Conservation (phyloP, 805 yeast species). For the Saccharomycopsis sp. region DNA sequence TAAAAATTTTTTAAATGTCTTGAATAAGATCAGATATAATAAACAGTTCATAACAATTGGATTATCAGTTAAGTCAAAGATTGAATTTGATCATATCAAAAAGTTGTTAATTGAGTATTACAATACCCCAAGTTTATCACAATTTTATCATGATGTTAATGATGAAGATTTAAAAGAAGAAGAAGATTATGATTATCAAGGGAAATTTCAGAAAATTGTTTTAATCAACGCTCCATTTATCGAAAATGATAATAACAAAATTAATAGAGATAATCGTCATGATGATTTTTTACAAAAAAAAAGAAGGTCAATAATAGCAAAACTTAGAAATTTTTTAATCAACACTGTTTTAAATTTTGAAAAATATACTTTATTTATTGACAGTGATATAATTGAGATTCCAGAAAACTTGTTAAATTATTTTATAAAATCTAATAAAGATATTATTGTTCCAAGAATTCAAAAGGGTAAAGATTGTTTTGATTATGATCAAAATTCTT, state of each 20-base stretch:
- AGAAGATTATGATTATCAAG: neutral
- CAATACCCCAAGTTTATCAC: neutral
- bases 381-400: constrained; percentile 23
- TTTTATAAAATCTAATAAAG: constrained; percentile 22
- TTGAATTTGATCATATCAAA: constrained; percentile 5
- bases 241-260: constrained; percentile 21
- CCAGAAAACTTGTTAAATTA: constrained; percentile 22
- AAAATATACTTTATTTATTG: constrained; percentile 24
- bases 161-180: neutral
- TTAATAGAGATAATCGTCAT: constrained; percentile 19
- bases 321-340: constrained; percentile 22
- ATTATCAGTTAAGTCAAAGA: constrained; percentile 5
- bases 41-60: constrained; percentile 3
- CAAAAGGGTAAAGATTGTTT: constrained; percentile 19
- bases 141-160: constrained; percentile 1
- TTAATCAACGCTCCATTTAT: constrained; percentile 28
- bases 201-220: constrained; percentile 21
- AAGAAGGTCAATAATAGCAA: constrained; percentile 22
- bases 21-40: constrained; percentile 6
- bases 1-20: constrained; percentile 7
- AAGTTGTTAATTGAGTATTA: constrained; percentile 5
- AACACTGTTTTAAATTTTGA: constrained; percentile 22
- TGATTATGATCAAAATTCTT: constrained; percentile 28
- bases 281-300: constrained; percentile 17
- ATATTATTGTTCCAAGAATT: constrained; percentile 25